Base-by-base conservation (phyloP, 2,329 filamentous ascomycete species). In the Paracamarosporium sp. region DNA sequence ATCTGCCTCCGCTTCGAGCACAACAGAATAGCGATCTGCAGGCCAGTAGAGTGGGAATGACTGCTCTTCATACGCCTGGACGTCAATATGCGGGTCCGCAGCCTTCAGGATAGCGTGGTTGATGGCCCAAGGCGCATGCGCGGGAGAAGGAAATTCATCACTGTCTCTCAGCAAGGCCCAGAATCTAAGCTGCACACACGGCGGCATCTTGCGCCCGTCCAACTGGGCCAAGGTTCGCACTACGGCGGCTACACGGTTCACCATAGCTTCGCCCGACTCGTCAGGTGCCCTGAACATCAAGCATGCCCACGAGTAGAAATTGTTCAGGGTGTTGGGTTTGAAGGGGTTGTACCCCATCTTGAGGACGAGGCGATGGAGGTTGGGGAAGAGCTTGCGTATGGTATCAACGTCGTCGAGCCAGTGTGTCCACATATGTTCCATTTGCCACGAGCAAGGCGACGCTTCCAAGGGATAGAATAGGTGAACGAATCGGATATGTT, bases 261-360 rank as follows among this genome's bases (percentile, higher is more conserved):
- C 3, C 40, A 33, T 48, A 15, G 45, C 31, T 6, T 30, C 28
- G n/a, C 6, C 24, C 3, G 45, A 22, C 28, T 48, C 45, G 4
- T 28, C 22, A 20, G 45, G 31, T 1, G 2, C n/a, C 28, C 35
- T 28, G 45, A 36, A 48, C 41, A 44, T 15, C 41, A 44, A n/a
- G 5, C 24, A 25, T 5, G 41, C 41, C 41, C 41, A 44, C 8
- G 41, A 28, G 41, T n/a, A 4, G 25, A 28, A 44, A 8, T 44
- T 44, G 24, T 27, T 15, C 12, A 44, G 25, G 12, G 41, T 44
- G 41, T 44, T 44, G 3, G 41, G 41, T 3, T 17, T 22, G 41
- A 28, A 44, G 33, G 20, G 22, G 30, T 50, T 20, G 33, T 50
- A 50, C 20, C 24, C 35, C 33, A 50, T 50, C 35, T 50, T 40